Percentiles rank a stretch among this genome's conserved stretches.
Conservation (phyloP, 2,329 filamentous ascomycete species). For the Diaporthe capsici region DNA sequence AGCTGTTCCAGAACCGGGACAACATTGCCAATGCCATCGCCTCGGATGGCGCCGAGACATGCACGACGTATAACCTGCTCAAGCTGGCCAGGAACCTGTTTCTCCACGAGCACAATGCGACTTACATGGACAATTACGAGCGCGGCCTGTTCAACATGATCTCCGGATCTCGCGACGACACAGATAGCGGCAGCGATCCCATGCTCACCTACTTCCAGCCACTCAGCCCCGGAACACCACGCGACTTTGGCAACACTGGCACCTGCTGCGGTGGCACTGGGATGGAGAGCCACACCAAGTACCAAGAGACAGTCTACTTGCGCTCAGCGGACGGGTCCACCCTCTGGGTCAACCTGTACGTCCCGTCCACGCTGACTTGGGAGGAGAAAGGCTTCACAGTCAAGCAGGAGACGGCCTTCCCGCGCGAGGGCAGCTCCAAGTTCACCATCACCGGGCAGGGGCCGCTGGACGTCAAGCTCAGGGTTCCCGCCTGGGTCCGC, state of each 20-base stretch:
- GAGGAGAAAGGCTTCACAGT: constrained; percentile 48
- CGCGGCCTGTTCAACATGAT: constrained; percentile 53
- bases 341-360: constrained; percentile 52
- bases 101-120: constrained; percentile 50
- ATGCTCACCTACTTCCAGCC: constrained; percentile 52
- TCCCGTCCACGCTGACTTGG: constrained; percentile 50
- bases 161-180: constrained; percentile 50
- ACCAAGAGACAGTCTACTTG: constrained; percentile 53
- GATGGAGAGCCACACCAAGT: constrained; percentile 53
- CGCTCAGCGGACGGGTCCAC: constrained; percentile 50
- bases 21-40: constrained; percentile 52
- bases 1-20: constrained; percentile 52
- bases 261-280: constrained; percentile 52
- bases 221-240: constrained; percentile 46
- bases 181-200: constrained; percentile 44
- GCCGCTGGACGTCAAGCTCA: constrained; percentile 50
- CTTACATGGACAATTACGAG: constrained; percentile 53
- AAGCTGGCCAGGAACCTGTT: constrained; percentile 52
- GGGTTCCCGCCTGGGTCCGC: constrained; percentile 49
- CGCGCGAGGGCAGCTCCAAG: constrained; percentile 46
- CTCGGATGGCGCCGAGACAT: constrained; percentile 50
- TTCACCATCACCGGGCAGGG: constrained; percentile 49
- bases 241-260: constrained; percentile 51
- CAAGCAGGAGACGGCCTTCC: constrained; percentile 50
- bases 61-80: constrained; percentile 51